Conservation (phyloP, 2,329 filamentous ascomycete species). For the Pleoardoris graminearum region DNA sequence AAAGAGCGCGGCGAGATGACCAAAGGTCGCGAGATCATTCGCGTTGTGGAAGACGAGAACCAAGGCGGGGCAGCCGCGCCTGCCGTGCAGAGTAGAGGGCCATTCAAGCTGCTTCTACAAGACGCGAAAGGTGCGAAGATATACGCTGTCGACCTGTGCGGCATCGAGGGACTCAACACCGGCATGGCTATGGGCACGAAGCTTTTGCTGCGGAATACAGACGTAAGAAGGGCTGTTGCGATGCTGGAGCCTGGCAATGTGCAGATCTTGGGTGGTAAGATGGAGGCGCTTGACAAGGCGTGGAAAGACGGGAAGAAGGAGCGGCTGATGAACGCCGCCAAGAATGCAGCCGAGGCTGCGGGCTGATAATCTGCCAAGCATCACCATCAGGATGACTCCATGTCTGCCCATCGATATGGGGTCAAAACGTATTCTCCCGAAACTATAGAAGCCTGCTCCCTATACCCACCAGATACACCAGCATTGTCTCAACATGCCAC, state of each 20-base stretch:
- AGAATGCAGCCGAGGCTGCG: constrained; percentile 12
- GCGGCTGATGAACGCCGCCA: constrained; percentile 65
- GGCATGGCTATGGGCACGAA: constrained; percentile 80
- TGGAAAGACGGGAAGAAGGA: constrained; percentile 76
- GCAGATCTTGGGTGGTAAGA: constrained; percentile 81
- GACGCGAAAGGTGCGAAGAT: constrained; percentile 69
- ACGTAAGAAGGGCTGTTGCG: constrained; percentile 75
- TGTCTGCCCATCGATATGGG: too few relatives aligned
- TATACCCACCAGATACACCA: too few relatives aligned
- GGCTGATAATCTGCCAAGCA: neutral
- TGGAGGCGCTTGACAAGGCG: constrained; percentile 76
- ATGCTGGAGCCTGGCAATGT: constrained; percentile 72
- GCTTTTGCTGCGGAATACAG: constrained; percentile 67
- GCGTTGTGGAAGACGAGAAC: constrained; percentile 62
- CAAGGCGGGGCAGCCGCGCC: constrained; percentile 39
- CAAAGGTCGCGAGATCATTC: constrained; percentile 78
- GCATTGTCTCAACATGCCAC: too few relatives aligned
- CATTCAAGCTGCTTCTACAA: constrained; percentile 81
- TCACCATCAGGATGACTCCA: too few relatives aligned
- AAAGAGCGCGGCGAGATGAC: constrained; percentile 73
- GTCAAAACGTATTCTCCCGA: too few relatives aligned
- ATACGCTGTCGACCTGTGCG: constrained; percentile 72
- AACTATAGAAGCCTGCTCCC: too few relatives aligned
- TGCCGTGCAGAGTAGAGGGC: constrained; percentile 54
- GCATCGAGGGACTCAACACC: constrained; percentile 67